Base-by-base conservation (phyloP, 192 early-diverging fungal genomes). In the Funneliformis geosporum region DNA sequence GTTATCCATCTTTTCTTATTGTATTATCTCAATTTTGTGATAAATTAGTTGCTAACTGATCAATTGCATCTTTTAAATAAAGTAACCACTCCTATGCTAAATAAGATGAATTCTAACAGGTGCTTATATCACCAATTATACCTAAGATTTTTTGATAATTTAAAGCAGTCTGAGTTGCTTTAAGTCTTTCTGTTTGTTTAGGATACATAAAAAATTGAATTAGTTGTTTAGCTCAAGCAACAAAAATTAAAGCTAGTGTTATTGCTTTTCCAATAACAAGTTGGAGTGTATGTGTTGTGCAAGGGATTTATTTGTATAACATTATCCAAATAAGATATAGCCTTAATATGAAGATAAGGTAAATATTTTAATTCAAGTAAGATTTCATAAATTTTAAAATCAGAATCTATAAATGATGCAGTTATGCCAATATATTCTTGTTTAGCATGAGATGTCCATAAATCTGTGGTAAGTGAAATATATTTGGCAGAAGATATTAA, bases 61-160 rank as follows among this genome's bases (percentile, higher is more conserved):
- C 61, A 8, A 62, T 62, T 62, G 61, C 61, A 62, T 62, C 11
- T 14, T 62, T 62, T 14, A 62, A 62, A 62, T 62, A 62, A 62
- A 62, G 61, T 62, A 62, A 62, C 7, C 61, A 7, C 8, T 62
- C 61, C 11, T 18, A 62, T 8, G 27, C 11, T 62, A 62, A 62
- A 12, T 62, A 62, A 18, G 21, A 10, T 0, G 61, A 62, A 62
- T 61, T 61, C 60, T 12, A 61, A 11, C 25, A 27, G 25, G 60
- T 62, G 14, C 61, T 62, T 10, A 62, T 18, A 10, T 62, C 61
- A 62, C 61, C 21, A 62, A 62, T 28, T 62, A 62, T 18, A 62
- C 61, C 3, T 62, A 62, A 62, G 21, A 62, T 14, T 10, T 62
- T 62, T 62, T n/a, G 61, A 62, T 62, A 62, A 28, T 62, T 62